A percentile compares a stretch with the other conserved stretches of the same genome.
These are phyloP conservation scores for Rhinocladiella similis DNA, from an alignment of 2,329 filamentous ascomycete species.

Conservation along the genomic window DNA sequence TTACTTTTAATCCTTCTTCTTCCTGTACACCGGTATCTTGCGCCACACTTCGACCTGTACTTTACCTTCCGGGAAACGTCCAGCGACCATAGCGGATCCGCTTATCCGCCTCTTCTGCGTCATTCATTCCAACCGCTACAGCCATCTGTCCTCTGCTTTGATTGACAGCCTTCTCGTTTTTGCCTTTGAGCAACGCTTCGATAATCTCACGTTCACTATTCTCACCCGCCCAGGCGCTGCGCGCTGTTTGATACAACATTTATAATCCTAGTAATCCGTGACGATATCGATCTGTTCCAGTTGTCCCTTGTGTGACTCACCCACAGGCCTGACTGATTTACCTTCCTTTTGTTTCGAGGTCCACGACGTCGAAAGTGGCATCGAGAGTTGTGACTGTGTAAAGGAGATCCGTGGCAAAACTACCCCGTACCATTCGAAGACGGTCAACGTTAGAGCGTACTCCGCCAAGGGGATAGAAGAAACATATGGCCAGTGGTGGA, in stretches of 20 bases:
- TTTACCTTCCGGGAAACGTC: slow-evolving; percentile 13
- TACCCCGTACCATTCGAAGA: no score
- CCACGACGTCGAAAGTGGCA: background rate
- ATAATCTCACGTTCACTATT: slow-evolving; percentile 13
- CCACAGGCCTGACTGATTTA: background rate
- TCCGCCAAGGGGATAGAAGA: background rate
- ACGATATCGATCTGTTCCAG: background rate
- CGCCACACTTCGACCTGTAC: background rate
- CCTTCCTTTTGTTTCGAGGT: background rate
- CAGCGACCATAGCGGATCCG: slow-evolving; percentile 5
- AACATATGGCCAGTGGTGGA: slow-evolving; percentile 20
- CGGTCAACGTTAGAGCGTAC: no score
- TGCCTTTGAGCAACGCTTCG: slow-evolving; percentile 2
- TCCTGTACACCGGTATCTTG: slow-evolving; percentile 7
- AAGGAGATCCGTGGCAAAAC: no score
- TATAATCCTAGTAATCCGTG: slow-evolving; percentile 21
- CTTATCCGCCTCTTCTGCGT: slow-evolving; percentile 22
- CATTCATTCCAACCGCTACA: slow-evolving; percentile 22
- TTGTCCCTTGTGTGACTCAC: background rate
- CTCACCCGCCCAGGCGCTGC: slow-evolving; percentile 15
- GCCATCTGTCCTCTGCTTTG: slow-evolving; percentile 15
- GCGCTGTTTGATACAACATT: slow-evolving; percentile 18
- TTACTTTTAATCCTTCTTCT: slow-evolving; percentile 12
- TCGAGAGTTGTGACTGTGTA: background rate
- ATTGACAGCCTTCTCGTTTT: slow-evolving; percentile 1